Conservation (phyloP, 176 grass and related monocot genomes). For the Luzula sylvatica region DNA sequence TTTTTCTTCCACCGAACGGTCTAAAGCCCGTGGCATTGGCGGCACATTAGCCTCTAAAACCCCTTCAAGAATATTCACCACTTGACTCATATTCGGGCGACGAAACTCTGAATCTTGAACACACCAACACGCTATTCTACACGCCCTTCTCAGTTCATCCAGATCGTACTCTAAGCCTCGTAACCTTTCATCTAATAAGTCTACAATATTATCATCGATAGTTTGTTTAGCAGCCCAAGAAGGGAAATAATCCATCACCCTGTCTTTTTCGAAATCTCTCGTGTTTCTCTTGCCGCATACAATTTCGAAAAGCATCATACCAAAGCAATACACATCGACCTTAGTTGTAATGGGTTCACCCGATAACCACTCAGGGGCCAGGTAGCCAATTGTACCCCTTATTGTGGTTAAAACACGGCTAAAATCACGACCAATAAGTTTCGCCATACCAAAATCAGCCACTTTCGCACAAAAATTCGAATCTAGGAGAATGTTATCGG, state of each 20-base stretch:
- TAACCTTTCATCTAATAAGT: too few species aligned
- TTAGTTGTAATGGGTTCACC: neutral
- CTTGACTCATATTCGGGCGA: neutral
- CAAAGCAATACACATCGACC: slow-evolving; percentile 17
- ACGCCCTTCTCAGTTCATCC: neutral
- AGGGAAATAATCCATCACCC: slow-evolving; percentile 5
- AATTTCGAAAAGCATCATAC: too few species aligned
- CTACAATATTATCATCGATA: neutral
- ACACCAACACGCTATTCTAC: neutral
- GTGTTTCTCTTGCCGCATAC: slow-evolving; percentile 3
- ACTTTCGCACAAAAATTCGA: too few species aligned
- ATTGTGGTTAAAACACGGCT: slow-evolving; percentile 15
- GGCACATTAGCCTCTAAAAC: neutral
- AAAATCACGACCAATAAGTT: slow-evolving; percentile 15
- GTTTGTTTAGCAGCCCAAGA: neutral
- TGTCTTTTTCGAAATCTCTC: too few species aligned
- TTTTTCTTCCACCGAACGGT: too few species aligned
- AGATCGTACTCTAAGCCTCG: neutral
- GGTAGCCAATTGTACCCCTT: too few species aligned
- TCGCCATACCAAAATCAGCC: slow-evolving; percentile 21
- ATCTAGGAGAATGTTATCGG: slow-evolving; percentile 16
- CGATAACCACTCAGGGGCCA: slow-evolving; percentile 18
- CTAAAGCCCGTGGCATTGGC: neutral
- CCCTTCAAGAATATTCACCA: too few species aligned
- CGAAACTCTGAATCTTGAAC: neutral